Evolutionary conservation across 108 stramenopile species (phyloP), one percentile per base, ranked within the genome.

Genomic region (Skeletonema grethae): DNA sequence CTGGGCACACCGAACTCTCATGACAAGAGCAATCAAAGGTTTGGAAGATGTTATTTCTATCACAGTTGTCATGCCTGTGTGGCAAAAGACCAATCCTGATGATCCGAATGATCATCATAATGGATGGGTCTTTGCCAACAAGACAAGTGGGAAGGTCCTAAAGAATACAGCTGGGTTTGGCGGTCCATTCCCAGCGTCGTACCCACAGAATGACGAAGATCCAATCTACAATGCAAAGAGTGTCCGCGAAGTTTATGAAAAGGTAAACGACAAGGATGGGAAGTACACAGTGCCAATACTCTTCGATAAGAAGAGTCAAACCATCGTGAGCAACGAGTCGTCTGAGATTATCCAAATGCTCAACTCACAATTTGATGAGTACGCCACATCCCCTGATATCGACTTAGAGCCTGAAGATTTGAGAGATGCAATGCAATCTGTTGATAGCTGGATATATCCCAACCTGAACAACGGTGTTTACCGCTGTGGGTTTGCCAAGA

Each of bases 261-360:
- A 55, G 65, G 82, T 84, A 24, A 82, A 70, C 24, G 94, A 94
- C 63, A 87, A 80, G 8, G 85, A 80, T 43, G 96, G 90, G 36
- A 94, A 99, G 84, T 98, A 93, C 84, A 90, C 97, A 10, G 97
- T 98, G 38, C 99, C 99, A 2, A 79, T 99, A 0, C 85, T 99
- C 32, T 98, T 90, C 82, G 99, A 99, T 82, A 97, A 93, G 73
- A 90, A 95, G 81, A 68, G 76, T 10, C 80, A 92, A 20, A 96
- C 91, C 3, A 97, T 99, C 73, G 99, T 99, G 31, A 97, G 93
- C 84, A 98, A 98, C 67, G 99, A 99, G 83, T 96, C 95, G 0
- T 84, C 95, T 15, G 98, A 99, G 45, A 99, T 99, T 75, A 87
- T 97, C 7, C 84, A 94, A 65, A 99, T 99, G 96, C 72, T 99